Percentiles rank a stretch among this genome's conserved stretches.
Conservation (phyloP, 2,329 filamentous ascomycete genomes). For the Penicillium olsonii region DNA sequence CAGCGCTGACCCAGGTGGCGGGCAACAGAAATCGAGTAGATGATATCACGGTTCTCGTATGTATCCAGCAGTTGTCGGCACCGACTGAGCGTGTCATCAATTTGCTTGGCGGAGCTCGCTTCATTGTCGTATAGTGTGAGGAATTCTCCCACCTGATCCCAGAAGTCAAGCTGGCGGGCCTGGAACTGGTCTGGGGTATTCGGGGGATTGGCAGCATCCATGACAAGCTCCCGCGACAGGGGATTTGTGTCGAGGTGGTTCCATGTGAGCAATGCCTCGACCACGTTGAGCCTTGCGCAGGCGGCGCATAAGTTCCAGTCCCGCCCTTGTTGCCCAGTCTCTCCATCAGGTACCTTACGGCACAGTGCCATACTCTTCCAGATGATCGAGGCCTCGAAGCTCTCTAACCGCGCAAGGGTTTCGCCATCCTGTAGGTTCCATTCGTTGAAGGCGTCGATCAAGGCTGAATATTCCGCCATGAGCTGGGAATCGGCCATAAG, state of each 20-base stretch:
- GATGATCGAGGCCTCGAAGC: constrained; percentile 61
- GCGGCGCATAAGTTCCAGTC: constrained; percentile 65
- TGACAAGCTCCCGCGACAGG: constrained; percentile 46
- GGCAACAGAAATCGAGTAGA: constrained; percentile 84
- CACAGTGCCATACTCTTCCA: constrained; percentile 61
- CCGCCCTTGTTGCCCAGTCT: constrained; percentile 38
- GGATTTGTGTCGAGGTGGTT: constrained; percentile 60
- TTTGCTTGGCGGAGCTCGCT: constrained; percentile 53
- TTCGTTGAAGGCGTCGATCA: constrained; percentile 55
- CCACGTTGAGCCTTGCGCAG: constrained; percentile 69
- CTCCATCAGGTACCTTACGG: constrained; percentile 43
- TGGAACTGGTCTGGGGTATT: constrained; percentile 54
- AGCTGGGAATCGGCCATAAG: constrained; percentile 59
- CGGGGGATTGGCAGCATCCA: constrained; percentile 37
- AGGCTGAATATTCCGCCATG: constrained; percentile 67
- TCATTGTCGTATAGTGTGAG: constrained; percentile 65
- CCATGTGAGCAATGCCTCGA: constrained; percentile 76
- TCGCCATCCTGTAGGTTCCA: constrained; percentile 40
- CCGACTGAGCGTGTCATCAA: constrained; percentile 65
- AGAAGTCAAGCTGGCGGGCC: constrained; percentile 73
- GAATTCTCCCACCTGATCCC: constrained; percentile 75
- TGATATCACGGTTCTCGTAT: constrained; percentile 82
- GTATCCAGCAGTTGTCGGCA: constrained; percentile 74
- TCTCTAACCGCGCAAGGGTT: constrained; percentile 45
- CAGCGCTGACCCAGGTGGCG: constrained; percentile 71